Evolutionary conservation across 1,284 basidiomycete species (phyloP).

Genomic region (Pseudozyma hubeiensis): DNA sequence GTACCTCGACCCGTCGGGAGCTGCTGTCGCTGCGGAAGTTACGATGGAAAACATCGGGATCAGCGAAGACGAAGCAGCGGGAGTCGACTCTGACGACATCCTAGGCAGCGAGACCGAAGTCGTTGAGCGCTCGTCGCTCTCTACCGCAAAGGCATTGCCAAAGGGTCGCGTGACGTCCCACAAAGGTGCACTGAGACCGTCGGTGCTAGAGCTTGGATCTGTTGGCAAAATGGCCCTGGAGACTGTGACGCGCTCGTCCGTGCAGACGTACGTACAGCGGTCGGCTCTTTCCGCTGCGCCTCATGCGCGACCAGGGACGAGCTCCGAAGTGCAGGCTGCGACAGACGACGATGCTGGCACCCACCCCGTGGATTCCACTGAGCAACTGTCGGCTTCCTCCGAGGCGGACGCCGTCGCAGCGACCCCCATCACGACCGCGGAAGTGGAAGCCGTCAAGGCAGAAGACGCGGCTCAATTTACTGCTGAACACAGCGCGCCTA

Average conservation of each 20-base stretch:
- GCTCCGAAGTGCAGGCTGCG: background rate
- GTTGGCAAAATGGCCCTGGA: conserved; percentile 18
- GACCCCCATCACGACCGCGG: conserved; percentile 7
- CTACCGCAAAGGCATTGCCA: background rate
- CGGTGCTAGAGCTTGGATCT: conserved; percentile 4
- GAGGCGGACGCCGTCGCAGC: background rate
- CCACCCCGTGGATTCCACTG: background rate
- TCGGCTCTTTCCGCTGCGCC: background rate
- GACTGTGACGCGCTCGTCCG: conserved; percentile 16
- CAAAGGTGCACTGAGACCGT: conserved; percentile 16
- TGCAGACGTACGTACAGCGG: conserved; percentile 25
- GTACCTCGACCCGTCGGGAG: conserved; percentile 3
- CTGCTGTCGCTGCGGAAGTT: background rate
- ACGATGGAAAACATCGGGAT: background rate
- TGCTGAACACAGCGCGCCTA: background rate
- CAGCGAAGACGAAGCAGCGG: conserved; percentile 2
- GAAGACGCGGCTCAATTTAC: too few species aligned
- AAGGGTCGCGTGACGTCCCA: background rate
- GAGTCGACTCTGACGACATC: conserved; percentile 1
- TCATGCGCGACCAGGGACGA: background rate
- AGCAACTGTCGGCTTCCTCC: background rate
- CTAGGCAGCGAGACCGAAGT: conserved; percentile 19
- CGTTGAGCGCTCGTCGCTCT: conserved; percentile 1
- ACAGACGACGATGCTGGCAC: background rate
- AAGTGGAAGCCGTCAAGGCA: background rate